phyloP scores from a whole-genome alignment of 1,139 yeast genomes.

The Suhomyces bribrorum region DNA sequence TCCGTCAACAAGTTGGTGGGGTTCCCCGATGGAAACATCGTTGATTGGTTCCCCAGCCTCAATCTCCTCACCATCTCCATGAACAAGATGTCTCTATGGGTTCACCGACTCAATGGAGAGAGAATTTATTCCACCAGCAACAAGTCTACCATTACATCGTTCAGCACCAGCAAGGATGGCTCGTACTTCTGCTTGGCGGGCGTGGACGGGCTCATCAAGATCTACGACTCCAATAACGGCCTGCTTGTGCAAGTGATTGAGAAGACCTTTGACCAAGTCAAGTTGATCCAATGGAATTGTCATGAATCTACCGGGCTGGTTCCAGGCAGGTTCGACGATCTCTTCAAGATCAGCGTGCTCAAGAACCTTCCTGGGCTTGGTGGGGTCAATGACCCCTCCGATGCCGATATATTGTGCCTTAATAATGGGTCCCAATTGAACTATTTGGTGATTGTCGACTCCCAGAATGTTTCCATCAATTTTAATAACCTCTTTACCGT shows the following conservation, averaged over 20 bases:
- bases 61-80: constrained; percentile 53
- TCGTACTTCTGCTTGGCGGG: constrained; percentile 48
- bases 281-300: constrained; percentile 28
- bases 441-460: constrained; percentile 30
- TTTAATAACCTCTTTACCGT: constrained; percentile 38
- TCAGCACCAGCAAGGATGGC: constrained; percentile 42
- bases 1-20: constrained; percentile 33
- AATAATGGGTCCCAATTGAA: constrained; percentile 19
- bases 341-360: constrained; percentile 30
- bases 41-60: constrained; percentile 59
- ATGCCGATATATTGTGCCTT: constrained; percentile 14
- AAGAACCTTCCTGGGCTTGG: constrained; percentile 29
- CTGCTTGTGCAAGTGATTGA: constrained; percentile 30
- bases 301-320: constrained; percentile 5
- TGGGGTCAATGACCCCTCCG: constrained; percentile 11
- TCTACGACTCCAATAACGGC: constrained; percentile 55
- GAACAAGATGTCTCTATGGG: constrained; percentile 51
- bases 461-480: constrained; percentile 25
- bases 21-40: constrained; percentile 40
- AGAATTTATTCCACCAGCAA: constrained; percentile 52
- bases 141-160: constrained; percentile 33
- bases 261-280: constrained; percentile 21
- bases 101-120: constrained; percentile 57
- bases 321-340: constrained; percentile 15
- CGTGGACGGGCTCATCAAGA: constrained; percentile 43